Conservation (phyloP, 164 flowering plant genomes). For the Vitis vinifera region DNA sequence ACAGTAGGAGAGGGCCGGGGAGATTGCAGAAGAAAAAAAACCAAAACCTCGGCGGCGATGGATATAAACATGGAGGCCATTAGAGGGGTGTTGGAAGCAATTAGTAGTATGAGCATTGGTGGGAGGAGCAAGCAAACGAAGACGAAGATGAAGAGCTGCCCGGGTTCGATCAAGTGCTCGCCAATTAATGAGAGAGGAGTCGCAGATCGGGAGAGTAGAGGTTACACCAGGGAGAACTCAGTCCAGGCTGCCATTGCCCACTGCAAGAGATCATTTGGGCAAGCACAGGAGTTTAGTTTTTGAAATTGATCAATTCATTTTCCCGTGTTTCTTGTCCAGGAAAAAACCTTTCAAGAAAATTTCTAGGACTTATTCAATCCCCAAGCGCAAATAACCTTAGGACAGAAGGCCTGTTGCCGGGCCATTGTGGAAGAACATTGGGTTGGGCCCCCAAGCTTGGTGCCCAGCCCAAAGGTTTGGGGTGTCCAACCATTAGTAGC, state of each 20-base stretch:
- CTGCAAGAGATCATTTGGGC: constrained; percentile 28
- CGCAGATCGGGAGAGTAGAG: background rate
- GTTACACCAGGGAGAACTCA: constrained; percentile 16
- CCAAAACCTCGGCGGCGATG: background rate
- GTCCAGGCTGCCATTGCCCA: constrained; percentile 40
- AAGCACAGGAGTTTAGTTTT: background rate
- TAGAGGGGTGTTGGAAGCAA: constrained; percentile 6
- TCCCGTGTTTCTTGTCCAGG: no score
- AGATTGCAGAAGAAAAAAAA: background rate
- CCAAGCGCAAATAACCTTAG: no score
- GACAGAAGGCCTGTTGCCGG: no score
- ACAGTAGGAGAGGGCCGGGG: background rate
- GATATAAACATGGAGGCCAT: constrained; percentile 14
- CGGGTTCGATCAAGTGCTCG: constrained; percentile 12
- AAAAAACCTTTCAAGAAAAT: no score
- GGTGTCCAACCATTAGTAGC: no score
- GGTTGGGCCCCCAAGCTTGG: no score
- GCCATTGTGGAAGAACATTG: no score
- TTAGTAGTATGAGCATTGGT: background rate
- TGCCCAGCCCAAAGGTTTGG: no score
- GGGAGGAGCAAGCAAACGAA: background rate
- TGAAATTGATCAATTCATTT: background rate
- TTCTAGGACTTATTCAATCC: no score
- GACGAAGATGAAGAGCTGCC: background rate
- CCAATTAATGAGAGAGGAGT: constrained; percentile 6